Percentiles rank a stretch among this genome's conserved stretches.
Evolutionary conservation across 192 early-diverging fungal genomes (phyloP).

Genomic region (Coemansia sp.): DNA sequence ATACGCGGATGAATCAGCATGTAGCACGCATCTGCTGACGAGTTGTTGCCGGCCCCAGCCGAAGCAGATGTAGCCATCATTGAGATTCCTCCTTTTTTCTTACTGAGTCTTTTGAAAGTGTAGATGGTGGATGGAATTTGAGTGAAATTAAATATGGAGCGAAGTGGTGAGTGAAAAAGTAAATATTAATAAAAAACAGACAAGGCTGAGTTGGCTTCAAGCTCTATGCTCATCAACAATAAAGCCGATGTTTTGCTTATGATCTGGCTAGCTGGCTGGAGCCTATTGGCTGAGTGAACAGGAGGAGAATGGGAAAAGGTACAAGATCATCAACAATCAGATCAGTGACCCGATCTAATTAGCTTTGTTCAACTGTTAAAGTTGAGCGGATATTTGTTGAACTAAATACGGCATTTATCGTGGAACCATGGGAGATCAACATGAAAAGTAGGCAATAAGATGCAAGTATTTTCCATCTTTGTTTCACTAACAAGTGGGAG

Average conservation of each 20-base stretch:
- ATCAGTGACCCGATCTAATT: neutral
- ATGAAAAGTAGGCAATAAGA: too few species aligned
- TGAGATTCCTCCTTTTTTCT: neutral
- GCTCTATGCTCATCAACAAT: too few species aligned
- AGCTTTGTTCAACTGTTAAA: too few species aligned
- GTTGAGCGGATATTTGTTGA: too few species aligned
- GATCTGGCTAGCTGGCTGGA: neutral
- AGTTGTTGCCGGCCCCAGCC: constrained; percentile 20
- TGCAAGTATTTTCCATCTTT: too few species aligned
- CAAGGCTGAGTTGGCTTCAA: neutral
- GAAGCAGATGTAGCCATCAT: constrained; percentile 41
- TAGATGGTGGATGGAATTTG: neutral
- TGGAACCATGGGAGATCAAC: too few species aligned
- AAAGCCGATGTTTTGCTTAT: too few species aligned
- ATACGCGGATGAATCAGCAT: constrained; percentile 52
- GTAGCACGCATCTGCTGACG: constrained; percentile 51
- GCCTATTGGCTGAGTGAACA: constrained; percentile 14
- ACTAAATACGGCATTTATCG: too few species aligned
- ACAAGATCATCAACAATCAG: too few species aligned
- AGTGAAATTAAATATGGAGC: neutral
- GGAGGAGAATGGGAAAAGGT: neutral
- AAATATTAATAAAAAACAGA: neutral
- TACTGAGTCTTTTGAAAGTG: neutral
- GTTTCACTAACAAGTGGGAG: too few species aligned
- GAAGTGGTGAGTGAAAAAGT: neutral